Percentiles rank a stretch among this genome's conserved stretches.
phyloP scores from a whole-genome alignment of 805 yeast genomes.

The Ogataea haglerorum region DNA sequence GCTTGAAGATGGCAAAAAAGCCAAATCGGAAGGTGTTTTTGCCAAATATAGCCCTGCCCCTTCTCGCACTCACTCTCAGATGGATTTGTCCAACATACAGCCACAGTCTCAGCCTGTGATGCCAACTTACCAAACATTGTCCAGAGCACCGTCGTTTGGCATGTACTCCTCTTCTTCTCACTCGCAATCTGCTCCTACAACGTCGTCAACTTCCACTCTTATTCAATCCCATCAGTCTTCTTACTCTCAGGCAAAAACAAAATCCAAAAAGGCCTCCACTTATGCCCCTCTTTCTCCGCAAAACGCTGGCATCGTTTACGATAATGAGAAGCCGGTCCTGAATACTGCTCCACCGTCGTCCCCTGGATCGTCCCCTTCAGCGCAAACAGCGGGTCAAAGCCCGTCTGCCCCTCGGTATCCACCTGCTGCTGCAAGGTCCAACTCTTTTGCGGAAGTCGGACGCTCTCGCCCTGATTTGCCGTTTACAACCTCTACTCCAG shows the following conservation, averaged over 20 bases:
- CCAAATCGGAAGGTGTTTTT: slow-evolving; percentile 53
- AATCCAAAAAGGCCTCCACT: slow-evolving; percentile 10
- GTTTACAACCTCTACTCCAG: slow-evolving; percentile 9
- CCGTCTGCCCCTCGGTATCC: not conserved
- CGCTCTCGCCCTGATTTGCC: slow-evolving; percentile 1
- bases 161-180: slow-evolving; percentile 15
- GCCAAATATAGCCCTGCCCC: slow-evolving; percentile 67
- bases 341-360: slow-evolving; percentile 2
- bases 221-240: slow-evolving; percentile 13
- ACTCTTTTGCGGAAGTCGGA: not conserved
- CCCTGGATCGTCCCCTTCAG: not conserved
- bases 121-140: slow-evolving; percentile 12
- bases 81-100: slow-evolving; percentile 29
- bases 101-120: slow-evolving; percentile 22
- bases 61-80: slow-evolving; percentile 51
- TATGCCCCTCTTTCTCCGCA: slow-evolving; percentile 10
- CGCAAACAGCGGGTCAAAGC: not conserved
- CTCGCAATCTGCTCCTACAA: slow-evolving; percentile 24
- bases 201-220: slow-evolving; percentile 22
- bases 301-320: not conserved
- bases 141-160: slow-evolving; percentile 4
- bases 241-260: slow-evolving; percentile 14
- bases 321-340: slow-evolving; percentile 2
- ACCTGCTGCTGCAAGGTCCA: not conserved
- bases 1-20: slow-evolving; percentile 31